Evolutionary conservation across 2,329 filamentous ascomycete genomes (phyloP), one percentile per base, ranked within the genome.

Genomic region (Beauveria bassiana): DNA sequence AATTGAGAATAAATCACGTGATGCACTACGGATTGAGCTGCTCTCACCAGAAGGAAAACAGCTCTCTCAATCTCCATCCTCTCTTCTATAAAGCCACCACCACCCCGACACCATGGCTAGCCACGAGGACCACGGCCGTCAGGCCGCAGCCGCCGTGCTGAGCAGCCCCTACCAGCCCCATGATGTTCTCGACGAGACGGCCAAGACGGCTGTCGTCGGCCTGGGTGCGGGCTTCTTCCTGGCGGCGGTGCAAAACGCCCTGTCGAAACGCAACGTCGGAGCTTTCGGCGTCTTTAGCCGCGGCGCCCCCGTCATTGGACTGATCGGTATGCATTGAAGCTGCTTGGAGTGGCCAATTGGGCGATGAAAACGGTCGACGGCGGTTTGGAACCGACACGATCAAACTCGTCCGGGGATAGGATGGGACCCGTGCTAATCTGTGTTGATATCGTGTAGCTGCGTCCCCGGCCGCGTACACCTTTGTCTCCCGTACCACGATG

Each of bases 181-280:
- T 74, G 90, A 96, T 81, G 86, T 91, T 67, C 76, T 96, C 68
- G 81, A 82, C 66, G 81, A 82, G 65, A 83, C 87, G 56, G 77
- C 87, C 71, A 86, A 84, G 72, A 85, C 86, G 64, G 84, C 82
- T 46, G 70, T 86, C 65, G 76, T 91, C 68, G 86, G 87, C 64
- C 86, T 86, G 70, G 78, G 79, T 63, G 83, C 83, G 63, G 92
- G 92, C 69, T 77, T 89, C 71, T 82, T 91, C 74, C 73, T 89
- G 64, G 88, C 91, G 56, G 87, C 89, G 61, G 82, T 96, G 66
- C 90, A 93, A 79, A 98, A 96, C 79, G 91, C 92, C 63, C 83
- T 97, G 68, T 82, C 87, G 61, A 92, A 86, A 79, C 82, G 85
- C 73, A 96, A 96, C 75, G 80, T 95, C 66, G 91, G 92, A 68